A percentile compares a stretch with the other conserved stretches of the same genome.
These are phyloP conservation scores for Rhazya stricta DNA, from an alignment of 257 asterid species.

Conservation along the genomic window DNA sequence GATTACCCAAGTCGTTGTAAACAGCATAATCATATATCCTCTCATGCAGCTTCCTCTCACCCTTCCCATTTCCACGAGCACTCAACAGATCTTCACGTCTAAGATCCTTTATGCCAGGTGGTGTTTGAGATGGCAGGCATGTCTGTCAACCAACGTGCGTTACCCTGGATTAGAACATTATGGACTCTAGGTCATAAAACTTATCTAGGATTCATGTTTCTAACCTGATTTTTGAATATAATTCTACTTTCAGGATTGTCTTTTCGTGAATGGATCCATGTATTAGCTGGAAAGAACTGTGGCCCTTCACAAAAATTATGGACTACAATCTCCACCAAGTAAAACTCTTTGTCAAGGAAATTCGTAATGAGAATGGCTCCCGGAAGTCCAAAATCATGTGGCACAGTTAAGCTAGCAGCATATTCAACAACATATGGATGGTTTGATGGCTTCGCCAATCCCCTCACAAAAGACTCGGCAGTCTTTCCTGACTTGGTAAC, in stretches of 20 bases:
- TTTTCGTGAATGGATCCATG: slow-evolving; percentile 88
- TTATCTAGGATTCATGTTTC: slow-evolving; percentile 2
- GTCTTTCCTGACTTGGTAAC: slow-evolving; percentile 63
- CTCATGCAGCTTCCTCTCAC: slow-evolving; percentile 66
- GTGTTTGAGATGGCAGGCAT: slow-evolving; percentile 79
- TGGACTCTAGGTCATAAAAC: slow-evolving; percentile 8
- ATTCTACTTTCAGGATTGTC: slow-evolving; percentile 71
- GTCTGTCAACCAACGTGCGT: slow-evolving; percentile 41
- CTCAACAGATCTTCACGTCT: slow-evolving; percentile 59
- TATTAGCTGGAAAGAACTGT: slow-evolving; percentile 56
- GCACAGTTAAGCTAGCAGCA: slow-evolving; percentile 60
- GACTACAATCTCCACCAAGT: slow-evolving; percentile 66
- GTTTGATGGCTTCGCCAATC: slow-evolving; percentile 55
- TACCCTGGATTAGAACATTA: neutral
- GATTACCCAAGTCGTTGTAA: slow-evolving; percentile 85
- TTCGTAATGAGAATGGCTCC: slow-evolving; percentile 76
- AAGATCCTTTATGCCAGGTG: slow-evolving; percentile 73
- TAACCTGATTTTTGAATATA: slow-evolving; percentile 71
- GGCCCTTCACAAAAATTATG: slow-evolving; percentile 64
- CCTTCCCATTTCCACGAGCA: slow-evolving; percentile 66
- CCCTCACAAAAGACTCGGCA: slow-evolving; percentile 67
- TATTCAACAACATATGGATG: slow-evolving; percentile 62
- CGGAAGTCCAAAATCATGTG: slow-evolving; percentile 70
- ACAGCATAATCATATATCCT: slow-evolving; percentile 76
- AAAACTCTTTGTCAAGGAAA: slow-evolving; percentile 72